Percentiles rank a stretch among this genome's conserved stretches.
Conservation (phyloP, 2,329 filamentous ascomycete species). For the Penicillium frequentans region DNA sequence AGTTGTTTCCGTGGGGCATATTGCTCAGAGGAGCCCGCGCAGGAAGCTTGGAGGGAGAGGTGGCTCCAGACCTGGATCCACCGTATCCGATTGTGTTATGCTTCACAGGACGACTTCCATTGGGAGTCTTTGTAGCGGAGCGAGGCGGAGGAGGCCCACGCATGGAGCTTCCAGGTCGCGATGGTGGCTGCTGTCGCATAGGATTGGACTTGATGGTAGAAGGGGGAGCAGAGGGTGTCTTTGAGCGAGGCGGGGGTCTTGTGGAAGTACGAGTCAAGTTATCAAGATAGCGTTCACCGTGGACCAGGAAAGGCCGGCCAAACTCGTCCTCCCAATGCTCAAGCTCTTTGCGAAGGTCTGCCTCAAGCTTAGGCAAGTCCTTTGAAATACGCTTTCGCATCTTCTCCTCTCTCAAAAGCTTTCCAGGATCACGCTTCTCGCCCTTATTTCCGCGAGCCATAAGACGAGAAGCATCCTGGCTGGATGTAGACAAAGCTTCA, state of each 20-base stretch:
- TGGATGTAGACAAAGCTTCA: slow-evolving; percentile 83
- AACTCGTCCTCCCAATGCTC: slow-evolving; percentile 92
- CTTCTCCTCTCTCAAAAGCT: slow-evolving; percentile 93
- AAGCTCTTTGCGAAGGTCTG: slow-evolving; percentile 77
- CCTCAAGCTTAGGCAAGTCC: slow-evolving; percentile 87
- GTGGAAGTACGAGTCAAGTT: slow-evolving; percentile 67
- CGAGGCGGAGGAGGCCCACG: slow-evolving; percentile 43
- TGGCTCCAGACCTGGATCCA: slow-evolving; percentile 31
- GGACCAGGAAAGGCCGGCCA: slow-evolving; percentile 87
- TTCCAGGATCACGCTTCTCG: slow-evolving; percentile 90
- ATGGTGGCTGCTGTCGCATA: slow-evolving; percentile 26
- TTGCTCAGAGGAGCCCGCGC: slow-evolving; percentile 48
- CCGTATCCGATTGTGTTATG: slow-evolving; percentile 38
- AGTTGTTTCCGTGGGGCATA: slow-evolving; percentile 63
- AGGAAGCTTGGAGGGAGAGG: slow-evolving; percentile 51
- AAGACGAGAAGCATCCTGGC: slow-evolving; percentile 89
- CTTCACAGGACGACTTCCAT: slow-evolving; percentile 39
- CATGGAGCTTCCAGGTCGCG: slow-evolving; percentile 36
- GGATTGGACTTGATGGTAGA: slow-evolving; percentile 28
- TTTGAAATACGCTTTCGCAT: slow-evolving; percentile 97
- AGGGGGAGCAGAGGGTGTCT: slow-evolving; percentile 44
- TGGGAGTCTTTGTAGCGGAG: slow-evolving; percentile 50
- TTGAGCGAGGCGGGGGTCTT: slow-evolving; percentile 61
- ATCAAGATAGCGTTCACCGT: slow-evolving; percentile 88
- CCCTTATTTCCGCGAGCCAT: slow-evolving; percentile 91